These are phyloP conservation scores for Porcisia deanei DNA, from an alignment of 208 protist genomes.

Conservation along the genomic window DNA sequence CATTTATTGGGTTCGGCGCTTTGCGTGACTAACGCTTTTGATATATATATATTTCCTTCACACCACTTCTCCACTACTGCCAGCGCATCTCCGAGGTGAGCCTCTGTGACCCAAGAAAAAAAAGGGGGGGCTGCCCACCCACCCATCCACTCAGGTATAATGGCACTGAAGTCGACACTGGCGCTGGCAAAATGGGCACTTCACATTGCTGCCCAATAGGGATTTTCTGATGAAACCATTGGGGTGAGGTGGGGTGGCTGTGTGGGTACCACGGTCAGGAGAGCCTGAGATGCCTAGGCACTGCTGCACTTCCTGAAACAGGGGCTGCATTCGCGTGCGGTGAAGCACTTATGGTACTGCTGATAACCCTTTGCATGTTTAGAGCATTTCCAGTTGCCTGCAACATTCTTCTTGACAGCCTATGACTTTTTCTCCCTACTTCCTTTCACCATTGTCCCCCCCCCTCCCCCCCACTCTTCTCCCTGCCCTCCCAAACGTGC, in stretches of 20 bases:
- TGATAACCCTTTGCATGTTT: not conserved
- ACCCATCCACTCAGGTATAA: not conserved
- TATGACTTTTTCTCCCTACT: not conserved
- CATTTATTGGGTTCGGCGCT: not conserved
- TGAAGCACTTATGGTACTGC: not conserved
- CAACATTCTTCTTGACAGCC: not conserved
- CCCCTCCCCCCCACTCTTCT: too few species aligned
- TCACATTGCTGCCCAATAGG: not conserved
- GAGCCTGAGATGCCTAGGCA: not conserved
- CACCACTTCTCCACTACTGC: not conserved
- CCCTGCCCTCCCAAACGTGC: too few species aligned
- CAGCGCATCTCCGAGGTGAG: not conserved
- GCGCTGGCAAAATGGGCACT: not conserved
- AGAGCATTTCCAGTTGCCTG: not conserved
- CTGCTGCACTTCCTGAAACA: not conserved
- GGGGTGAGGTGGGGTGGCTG: not conserved
- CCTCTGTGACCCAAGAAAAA: not conserved
- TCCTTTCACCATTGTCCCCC: not conserved
- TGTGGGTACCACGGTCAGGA: not conserved
- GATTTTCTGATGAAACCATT: not conserved
- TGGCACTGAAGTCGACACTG: not conserved
- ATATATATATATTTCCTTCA: too few species aligned
- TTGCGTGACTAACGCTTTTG: not conserved
- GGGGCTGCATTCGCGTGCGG: not conserved
- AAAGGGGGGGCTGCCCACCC: too few species aligned